Conservation (phyloP, 169 alveolate species). For the Gregarina niphandrodes region DNA sequence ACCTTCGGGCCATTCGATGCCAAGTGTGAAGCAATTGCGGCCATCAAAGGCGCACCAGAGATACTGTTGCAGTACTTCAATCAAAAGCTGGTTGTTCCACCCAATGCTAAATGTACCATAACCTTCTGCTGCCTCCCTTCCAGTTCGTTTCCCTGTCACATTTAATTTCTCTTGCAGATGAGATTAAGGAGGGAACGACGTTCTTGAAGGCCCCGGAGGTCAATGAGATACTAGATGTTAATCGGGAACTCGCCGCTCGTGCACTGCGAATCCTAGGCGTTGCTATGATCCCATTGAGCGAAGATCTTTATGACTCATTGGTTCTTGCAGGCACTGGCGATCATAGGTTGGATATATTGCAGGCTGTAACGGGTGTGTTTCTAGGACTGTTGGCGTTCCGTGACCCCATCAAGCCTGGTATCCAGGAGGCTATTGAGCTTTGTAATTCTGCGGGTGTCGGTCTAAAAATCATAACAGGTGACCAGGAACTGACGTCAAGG, state of each 20-base stretch:
- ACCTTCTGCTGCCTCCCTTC: too few species aligned
- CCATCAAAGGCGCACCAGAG: constrained; percentile 57
- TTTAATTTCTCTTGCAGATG: too few species aligned
- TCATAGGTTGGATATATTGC: too few species aligned
- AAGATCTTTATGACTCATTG: too few species aligned
- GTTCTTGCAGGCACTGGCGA: too few species aligned
- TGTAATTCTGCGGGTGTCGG: constrained; percentile 86
- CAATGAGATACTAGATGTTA: constrained; percentile 17
- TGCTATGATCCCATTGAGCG: constrained; percentile 40
- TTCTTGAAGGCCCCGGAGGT: too few species aligned
- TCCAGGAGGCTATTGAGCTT: constrained; percentile 73
- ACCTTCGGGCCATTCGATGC: too few species aligned
- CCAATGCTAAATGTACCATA: too few species aligned
- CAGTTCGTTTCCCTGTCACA: too few species aligned
- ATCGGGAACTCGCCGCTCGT: constrained; percentile 30
- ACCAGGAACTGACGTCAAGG: constrained; percentile 77
- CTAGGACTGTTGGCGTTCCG: constrained; percentile 58
- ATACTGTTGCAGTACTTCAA: constrained; percentile 14
- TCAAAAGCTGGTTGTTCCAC: too few species aligned
- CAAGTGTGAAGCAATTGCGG: constrained; percentile 38
- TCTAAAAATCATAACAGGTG: constrained; percentile 97
- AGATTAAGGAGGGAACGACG: too few species aligned
- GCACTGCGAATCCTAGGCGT: constrained; percentile 57
- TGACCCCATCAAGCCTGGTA: constrained; percentile 92
- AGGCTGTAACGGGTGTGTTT: too few species aligned